Base-by-base conservation (phyloP, 495 filamentous ascomycete genomes). In the Amphirosellinia nigrospora region DNA sequence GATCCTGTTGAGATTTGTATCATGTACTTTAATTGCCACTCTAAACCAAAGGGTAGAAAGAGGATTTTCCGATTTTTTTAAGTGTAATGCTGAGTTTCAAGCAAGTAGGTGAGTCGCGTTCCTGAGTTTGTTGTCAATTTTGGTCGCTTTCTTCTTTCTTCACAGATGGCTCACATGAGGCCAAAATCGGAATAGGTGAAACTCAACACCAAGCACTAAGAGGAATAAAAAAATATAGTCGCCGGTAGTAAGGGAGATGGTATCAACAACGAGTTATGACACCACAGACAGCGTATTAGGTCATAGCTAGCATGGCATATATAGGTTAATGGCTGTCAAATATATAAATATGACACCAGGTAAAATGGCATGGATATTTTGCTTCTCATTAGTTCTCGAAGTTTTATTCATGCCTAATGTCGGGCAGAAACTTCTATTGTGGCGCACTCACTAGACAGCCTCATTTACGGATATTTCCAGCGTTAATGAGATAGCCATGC, bases 61-160 rank as follows among this genome's bases (percentile, higher is more conserved):
- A n/a, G 26, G 13, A 41, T 52, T 52, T 41, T 4, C 30, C 53
- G n/a, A n/a, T 26, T 15, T 48, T 28, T n/a, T 36, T 48, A 9
- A 39, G 34, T n/a, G 21, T 55, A 67, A 45, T 21, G 70, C 69
- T 50, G 67, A 66, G 70, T 56, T 41, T 72, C 32, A 64, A 71
- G 75, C 70, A 72, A 73, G 69, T 64, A 71, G 72, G 28, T 72
- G 67, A 73, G 69, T 60, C 61, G 60, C 53, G 71, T 70, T 66
- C 66, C 70, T 56, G 26, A 62, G 34, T 69, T 64, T 70, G 74
- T 74, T 67, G 64, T 73, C 68, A 66, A n/a, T n/a, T n/a, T n/a
- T n/a, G n/a, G n/a, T n/a, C 70, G 73, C 64, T 64, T 56, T 70
- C 60, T 63, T 11, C 48, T 46, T 38, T 38, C 46, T 53, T 60